Conservation (phyloP, 306 rosid genomes). For the Prunus padus region DNA sequence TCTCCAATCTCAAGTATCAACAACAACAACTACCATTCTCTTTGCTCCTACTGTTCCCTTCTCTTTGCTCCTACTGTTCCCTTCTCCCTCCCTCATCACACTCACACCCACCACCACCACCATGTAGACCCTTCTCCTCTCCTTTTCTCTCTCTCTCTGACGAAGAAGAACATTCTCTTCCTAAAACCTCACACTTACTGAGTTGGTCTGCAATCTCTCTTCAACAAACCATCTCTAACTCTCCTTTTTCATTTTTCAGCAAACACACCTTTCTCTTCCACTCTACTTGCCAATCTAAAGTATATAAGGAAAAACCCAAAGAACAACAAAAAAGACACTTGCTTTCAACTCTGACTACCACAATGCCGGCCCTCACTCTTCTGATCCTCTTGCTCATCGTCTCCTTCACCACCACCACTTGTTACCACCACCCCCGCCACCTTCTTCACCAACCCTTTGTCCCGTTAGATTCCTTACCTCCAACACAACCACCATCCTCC, state of each 20-base stretch:
- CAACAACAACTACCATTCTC: slow-evolving; percentile 34
- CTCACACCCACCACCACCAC: neutral
- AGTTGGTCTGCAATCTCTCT: no score
- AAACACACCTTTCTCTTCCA: neutral
- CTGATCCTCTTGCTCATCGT: neutral
- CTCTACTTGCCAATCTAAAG: neutral
- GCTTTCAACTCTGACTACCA: neutral
- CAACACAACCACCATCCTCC: slow-evolving; percentile 41
- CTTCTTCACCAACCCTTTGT: slow-evolving; percentile 76
- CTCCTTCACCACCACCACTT: slow-evolving; percentile 8
- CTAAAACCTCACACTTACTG: neutral
- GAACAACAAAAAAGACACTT: neutral
- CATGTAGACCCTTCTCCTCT: neutral
- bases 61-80: slow-evolving; percentile 24
- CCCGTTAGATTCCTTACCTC: slow-evolving; percentile 38
- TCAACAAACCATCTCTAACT: no score
- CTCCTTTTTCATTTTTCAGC: no score
- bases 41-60: slow-evolving; percentile 26
- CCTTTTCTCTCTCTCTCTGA: neutral
- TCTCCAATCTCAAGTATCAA: neutral
- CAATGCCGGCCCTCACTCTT: slow-evolving; percentile 16
- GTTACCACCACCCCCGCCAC: slow-evolving; percentile 33
- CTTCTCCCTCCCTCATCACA: slow-evolving; percentile 6
- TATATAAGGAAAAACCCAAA: no score
- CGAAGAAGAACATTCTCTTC: neutral